Evolutionary conservation across 164 flowering plant species (phyloP).

Genomic region (Brasenia schreberi): DNA sequence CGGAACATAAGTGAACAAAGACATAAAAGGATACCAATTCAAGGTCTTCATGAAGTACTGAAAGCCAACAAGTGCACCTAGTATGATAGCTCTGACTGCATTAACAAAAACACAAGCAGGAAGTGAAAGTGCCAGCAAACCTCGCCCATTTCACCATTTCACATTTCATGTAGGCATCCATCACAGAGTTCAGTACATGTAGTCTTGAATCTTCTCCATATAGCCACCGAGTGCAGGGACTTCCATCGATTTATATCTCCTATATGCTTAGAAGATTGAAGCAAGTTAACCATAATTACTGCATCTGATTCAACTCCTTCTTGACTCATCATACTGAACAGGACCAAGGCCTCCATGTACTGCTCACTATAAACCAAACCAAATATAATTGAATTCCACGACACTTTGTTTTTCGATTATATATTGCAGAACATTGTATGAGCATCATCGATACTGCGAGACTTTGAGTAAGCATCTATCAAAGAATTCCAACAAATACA

Average conservation of each 20-base stretch:
- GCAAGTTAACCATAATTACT: slow-evolving; percentile 55
- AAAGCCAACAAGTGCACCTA: too few relatives aligned
- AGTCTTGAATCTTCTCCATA: slow-evolving; percentile 29
- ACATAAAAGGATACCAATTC: too few relatives aligned
- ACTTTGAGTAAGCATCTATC: slow-evolving; percentile 62
- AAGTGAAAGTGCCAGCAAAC: too few relatives aligned
- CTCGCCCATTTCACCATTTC: slow-evolving; percentile 4
- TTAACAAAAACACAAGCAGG: too few relatives aligned
- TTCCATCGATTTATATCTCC: slow-evolving; percentile 36
- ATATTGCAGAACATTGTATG: slow-evolving; percentile 27
- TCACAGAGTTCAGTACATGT: slow-evolving; percentile 41
- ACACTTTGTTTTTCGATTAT: slow-evolving; percentile 39
- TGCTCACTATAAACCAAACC: slow-evolving; percentile 38
- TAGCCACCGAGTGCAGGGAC: slow-evolving; percentile 36
- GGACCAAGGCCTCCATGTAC: slow-evolving; percentile 29
- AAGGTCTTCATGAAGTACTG: too few relatives aligned
- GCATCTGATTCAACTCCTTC: slow-evolving; percentile 40
- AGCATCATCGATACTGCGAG: slow-evolving; percentile 34
- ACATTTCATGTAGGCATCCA: slow-evolving; percentile 64
- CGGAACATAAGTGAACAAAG: slow-evolving; percentile 23
- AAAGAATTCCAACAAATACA: slow-evolving; percentile 59
- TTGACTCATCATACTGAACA: slow-evolving; percentile 37
- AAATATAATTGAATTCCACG: slow-evolving; percentile 74
- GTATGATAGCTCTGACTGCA: too few relatives aligned
- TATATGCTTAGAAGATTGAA: slow-evolving; percentile 42